Base-by-base conservation (phyloP, 2,329 filamentous ascomycete genomes). In the Xylaria sp. region DNA sequence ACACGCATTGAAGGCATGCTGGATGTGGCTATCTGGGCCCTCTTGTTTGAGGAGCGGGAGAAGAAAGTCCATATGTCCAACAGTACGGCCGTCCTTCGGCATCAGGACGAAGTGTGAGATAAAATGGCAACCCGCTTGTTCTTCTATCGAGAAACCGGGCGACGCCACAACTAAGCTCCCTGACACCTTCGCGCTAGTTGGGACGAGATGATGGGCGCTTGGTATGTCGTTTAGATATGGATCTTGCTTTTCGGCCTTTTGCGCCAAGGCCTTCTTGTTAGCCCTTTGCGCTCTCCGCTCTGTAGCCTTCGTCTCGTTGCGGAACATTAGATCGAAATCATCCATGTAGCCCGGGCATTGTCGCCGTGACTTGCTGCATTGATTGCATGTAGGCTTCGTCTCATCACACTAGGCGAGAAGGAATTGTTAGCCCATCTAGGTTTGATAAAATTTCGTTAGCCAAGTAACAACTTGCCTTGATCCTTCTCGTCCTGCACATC, bases 401-500 rank as follows among this genome's bases (percentile, higher is more conserved):
- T 91, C 89, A 76, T 91, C 89, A 76, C 89, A 91, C 89, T 91
- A 25, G 25, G 61, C 44, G 15, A 3, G 54, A 13, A 27, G 55
- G 20, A 63, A 50, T 13, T 57, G 67, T 75, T 61, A 71, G 73
- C 68, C 38, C 53, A 50, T n/a, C 29, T 61, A 11, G 47, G 44
- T 47, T 61, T n/a, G 17, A 13, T 29, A 7, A 20, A 17, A 17
- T 15, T 29, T 31, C 2, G 10, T 27, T 9, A 20, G 39, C 29
- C 1, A 15, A 54, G 44, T 54, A 39, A 51, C 13, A 58, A 73
- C 83, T 69, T 83, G 91, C 90, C 85, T 92, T 92, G 76, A 93
- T 92, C 72, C 90, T 85, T 70, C 90, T 85, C 39, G 86, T 90
- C 76, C 90, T 86, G 77, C 90, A 93, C 86, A 90, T 92, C 80